Evolutionary conservation across 2,329 filamentous ascomycete species (phyloP).

Genomic region (Eutypella sp.): DNA sequence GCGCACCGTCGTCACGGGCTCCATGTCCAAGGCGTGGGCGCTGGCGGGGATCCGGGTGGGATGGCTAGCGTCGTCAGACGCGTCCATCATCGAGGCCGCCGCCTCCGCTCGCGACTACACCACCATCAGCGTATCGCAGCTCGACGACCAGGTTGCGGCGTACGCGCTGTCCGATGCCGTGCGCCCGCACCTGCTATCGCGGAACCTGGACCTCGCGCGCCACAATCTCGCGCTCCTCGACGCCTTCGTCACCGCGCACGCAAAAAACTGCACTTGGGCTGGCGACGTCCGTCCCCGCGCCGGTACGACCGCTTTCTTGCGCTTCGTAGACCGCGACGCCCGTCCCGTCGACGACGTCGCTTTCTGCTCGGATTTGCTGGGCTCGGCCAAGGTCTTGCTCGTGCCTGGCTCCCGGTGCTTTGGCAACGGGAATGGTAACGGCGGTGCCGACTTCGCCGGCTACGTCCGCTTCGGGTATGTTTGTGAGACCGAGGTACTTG

Average conservation of each 20-base stretch:
- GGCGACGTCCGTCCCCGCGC: conserved; percentile 70
- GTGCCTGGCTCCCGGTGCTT: conserved; percentile 72
- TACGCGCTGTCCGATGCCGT: conserved; percentile 60
- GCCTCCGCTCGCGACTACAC: conserved; percentile 72
- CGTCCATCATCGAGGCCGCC: conserved; percentile 56
- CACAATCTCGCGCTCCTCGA: conserved; percentile 59
- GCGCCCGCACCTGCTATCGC: conserved; percentile 38
- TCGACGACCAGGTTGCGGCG: conserved; percentile 74
- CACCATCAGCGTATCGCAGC: conserved; percentile 76
- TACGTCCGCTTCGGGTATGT: conserved; percentile 76
- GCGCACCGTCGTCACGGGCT: conserved; percentile 68
- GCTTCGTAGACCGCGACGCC: conserved; percentile 55
- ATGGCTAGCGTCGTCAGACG: conserved; percentile 70
- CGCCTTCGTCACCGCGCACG: conserved; percentile 56
- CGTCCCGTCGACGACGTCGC: conserved; percentile 64
- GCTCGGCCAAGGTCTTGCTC: conserved; percentile 67
- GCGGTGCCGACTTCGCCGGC: conserved; percentile 50
- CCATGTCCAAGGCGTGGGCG: conserved; percentile 80
- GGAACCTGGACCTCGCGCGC: conserved; percentile 58
- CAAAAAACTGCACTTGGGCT: conserved; percentile 58
- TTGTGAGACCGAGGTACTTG: conserved; percentile 63
- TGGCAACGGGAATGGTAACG: conserved; percentile 50
- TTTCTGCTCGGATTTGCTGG: conserved; percentile 65
- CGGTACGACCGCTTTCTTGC: conserved; percentile 75
- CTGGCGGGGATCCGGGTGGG: conserved; percentile 77